Conservation (phyloP, 441 rosid species). For the Gossypium schwendimanii region DNA sequence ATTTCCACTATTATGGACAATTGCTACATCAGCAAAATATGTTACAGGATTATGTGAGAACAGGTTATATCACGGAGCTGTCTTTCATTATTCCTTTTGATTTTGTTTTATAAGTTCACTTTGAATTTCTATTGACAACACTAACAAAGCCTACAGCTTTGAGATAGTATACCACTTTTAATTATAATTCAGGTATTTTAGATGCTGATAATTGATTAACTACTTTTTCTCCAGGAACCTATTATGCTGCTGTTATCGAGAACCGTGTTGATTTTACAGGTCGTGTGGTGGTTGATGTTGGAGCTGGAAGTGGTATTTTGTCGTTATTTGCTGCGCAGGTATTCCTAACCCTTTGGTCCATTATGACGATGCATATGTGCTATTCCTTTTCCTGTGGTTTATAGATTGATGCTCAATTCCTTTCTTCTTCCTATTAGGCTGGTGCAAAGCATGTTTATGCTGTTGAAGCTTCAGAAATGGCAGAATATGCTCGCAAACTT, state of each 20-base stretch:
- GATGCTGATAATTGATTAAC: not conserved
- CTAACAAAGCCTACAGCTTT: not conserved
- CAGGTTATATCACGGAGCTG: conserved; percentile 48
- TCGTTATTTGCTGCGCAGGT: conserved; percentile 97
- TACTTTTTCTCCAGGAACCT: conserved; percentile 57
- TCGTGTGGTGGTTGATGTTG: conserved; percentile 89
- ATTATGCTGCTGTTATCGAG: conserved; percentile 90
- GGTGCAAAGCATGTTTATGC: conserved; percentile 98
- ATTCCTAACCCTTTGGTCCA: not conserved
- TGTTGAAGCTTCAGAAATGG: conserved; percentile 97
- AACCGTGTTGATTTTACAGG: conserved; percentile 80
- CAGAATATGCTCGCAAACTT: conserved; percentile 86
- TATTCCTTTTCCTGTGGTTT: not conserved
- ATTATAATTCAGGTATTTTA: not conserved
- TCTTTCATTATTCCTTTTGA: conserved; percentile 14
- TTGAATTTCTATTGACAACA: not conserved
- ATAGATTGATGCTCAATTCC: conserved; percentile 11
- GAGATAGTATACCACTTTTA: not conserved
- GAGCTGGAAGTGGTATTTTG: conserved; percentile 97
- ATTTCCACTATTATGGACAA: conserved; percentile 92
- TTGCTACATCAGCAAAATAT: conserved; percentile 92
- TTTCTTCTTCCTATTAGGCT: conserved; percentile 43
- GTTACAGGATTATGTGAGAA: conserved; percentile 95
- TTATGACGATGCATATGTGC: not conserved
- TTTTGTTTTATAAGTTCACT: conserved; percentile 3